Evolutionary conservation across 2,329 filamentous ascomycete genomes (phyloP), one percentile per base, ranked within the genome.

Genomic region (Pseudocercospora cruenta): DNA sequence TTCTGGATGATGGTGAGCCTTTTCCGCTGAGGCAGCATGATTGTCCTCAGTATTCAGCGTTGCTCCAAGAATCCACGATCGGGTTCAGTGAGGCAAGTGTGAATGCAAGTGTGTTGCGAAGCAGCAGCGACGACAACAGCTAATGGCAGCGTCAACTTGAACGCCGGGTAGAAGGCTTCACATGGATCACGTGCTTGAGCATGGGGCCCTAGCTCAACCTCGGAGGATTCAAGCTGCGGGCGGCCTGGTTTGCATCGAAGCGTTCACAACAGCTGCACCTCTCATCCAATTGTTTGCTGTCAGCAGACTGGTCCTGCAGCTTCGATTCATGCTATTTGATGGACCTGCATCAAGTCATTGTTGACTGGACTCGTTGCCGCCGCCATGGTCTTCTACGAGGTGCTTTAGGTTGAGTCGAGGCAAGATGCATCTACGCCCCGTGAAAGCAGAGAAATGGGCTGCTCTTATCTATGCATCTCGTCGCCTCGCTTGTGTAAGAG

Each of bases 211-310:
- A 33, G 31, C 10, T 3, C 9, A 33, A 33, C 33, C 33, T 36
- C 33, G 33, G 33, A 36, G 33, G 33, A 36, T 36, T 36, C 49
- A 19, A 43, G 31, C n/a, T 16, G 5, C 19, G 55, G 28, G 14
- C n/a, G n/a, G 33, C 31, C n/a, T 39, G 36, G 49, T 53, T 53
- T 53, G 49, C 49, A 22, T 53, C 49, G 51, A 43, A 53, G 58
- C 28, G 54, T 63, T 61, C 64, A 61, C 67, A 28, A 60, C 62
- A 67, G 39, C 67, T 67, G 67, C 62, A 69, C 21, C 62, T 67
- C 65, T 63, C 65, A 47, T 39, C 67, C 65, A 67, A 62, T 69
- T 61, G 63, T 59, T 54, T 14, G 51, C 26, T 31, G 51, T 55
- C 55, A 53, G 19, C 33, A 16, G 39, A 43, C 54, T 53, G 63